phyloP scores from a whole-genome alignment of 495 filamentous ascomycete genomes.

The Aspergillus egyptiacus region DNA sequence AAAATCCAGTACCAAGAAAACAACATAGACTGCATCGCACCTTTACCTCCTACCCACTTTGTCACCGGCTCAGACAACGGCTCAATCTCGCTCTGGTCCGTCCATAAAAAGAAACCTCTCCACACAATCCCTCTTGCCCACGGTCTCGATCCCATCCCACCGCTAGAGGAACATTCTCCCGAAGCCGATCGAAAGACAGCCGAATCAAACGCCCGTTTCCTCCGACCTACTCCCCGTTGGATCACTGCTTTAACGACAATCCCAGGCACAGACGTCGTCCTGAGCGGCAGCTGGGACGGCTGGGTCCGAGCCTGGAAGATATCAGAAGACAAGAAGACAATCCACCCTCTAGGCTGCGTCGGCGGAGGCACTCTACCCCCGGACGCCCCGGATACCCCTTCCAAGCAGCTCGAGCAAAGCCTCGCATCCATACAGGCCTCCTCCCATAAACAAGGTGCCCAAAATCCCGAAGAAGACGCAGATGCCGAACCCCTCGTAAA shows the following conservation, averaged over 20 bases:
- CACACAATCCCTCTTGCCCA: constrained; percentile 74
- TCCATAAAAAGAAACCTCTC: constrained; percentile 94
- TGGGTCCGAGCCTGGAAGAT: constrained; percentile 78
- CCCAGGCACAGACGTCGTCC: constrained; percentile 78
- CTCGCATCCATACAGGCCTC: constrained; percentile 22
- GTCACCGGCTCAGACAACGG: constrained; percentile 92
- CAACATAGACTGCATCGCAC: constrained; percentile 81
- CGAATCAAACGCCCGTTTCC: constrained; percentile 44
- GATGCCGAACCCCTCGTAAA: constrained; percentile 42
- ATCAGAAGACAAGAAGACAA: constrained; percentile 71
- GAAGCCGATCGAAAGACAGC: constrained; percentile 58
- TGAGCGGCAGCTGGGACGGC: constrained; percentile 94
- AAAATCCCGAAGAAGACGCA: constrained; percentile 16
- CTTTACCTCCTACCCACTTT: constrained; percentile 85
- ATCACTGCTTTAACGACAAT: constrained; percentile 84
- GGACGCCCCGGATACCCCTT: constrained; percentile 29
- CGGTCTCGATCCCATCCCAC: constrained; percentile 61
- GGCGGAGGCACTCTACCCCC: constrained; percentile 31
- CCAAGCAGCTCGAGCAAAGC: constrained; percentile 32
- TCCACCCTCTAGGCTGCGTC: constrained; percentile 65
- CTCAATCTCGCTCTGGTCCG: constrained; percentile 74
- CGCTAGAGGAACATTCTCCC: constrained; percentile 64
- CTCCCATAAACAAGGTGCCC: constrained; percentile 1
- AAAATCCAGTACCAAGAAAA: constrained; percentile 62
- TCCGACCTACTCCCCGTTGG: constrained; percentile 59